These are phyloP conservation scores for Calonectria henricotiae DNA, from an alignment of 2,329 filamentous ascomycete species.

Conservation along the genomic window DNA sequence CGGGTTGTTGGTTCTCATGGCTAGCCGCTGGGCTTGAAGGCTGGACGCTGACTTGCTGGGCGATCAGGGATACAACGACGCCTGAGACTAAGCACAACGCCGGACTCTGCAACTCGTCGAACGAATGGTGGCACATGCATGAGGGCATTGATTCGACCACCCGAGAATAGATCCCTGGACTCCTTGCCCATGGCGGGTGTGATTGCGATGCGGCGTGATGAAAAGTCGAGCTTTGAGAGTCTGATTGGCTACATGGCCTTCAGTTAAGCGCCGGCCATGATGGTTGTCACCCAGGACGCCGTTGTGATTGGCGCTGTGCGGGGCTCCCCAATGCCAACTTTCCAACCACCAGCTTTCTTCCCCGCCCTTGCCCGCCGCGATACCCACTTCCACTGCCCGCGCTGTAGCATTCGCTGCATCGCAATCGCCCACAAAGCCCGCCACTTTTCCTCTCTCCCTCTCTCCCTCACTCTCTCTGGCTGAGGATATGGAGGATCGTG, in stretches of 20 bases:
- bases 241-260: constrained; percentile 62
- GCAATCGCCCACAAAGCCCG: constrained; percentile 15
- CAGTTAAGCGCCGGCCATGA: constrained; percentile 60
- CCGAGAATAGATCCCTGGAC: constrained; percentile 58
- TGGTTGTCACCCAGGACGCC: constrained; percentile 13
- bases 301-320: constrained; percentile 46
- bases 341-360: constrained; percentile 33
- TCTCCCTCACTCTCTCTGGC: not conserved
- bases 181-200: constrained; percentile 52
- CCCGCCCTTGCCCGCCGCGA: constrained; percentile 21
- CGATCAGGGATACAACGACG: constrained; percentile 30
- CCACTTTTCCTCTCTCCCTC: constrained; percentile 3
- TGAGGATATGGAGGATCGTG: constrained; percentile 9
- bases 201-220: constrained; percentile 51
- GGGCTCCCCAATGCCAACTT: constrained; percentile 16
- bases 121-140: constrained; percentile 60
- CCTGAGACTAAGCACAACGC: constrained; percentile 41
- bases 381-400: constrained; percentile 11
- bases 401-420: constrained; percentile 7
- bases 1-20: constrained; percentile 68
- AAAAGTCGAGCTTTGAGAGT: constrained; percentile 37
- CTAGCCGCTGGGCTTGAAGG: constrained; percentile 61
- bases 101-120: constrained; percentile 45
- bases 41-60: constrained; percentile 63
- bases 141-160: constrained; percentile 50